Conservation (phyloP, 306 rosid species). For the Argentina anserina region DNA sequence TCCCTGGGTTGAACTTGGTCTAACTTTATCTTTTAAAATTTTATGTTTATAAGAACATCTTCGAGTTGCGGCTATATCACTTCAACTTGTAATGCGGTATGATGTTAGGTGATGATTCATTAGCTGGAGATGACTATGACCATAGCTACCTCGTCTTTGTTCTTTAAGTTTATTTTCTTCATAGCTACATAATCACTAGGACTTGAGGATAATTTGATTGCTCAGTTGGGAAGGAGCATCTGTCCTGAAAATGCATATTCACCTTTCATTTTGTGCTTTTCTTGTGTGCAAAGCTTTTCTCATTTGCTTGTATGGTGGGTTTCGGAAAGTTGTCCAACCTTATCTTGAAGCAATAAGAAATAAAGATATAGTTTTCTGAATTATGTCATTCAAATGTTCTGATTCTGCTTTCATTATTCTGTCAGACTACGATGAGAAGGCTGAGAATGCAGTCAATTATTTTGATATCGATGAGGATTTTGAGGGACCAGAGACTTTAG, state of each 20-base stretch:
- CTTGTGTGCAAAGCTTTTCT: background rate
- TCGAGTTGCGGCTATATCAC: background rate
- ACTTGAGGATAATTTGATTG: background rate
- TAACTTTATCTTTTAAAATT: background rate
- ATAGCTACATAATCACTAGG: background rate
- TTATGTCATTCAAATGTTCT: background rate
- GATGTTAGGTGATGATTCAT: background rate
- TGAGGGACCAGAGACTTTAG: slow-evolving; percentile 89
- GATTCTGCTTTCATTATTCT: slow-evolving; percentile 28
- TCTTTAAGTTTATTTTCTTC: background rate
- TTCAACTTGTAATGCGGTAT: background rate
- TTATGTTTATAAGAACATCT: background rate
- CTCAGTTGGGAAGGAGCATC: background rate
- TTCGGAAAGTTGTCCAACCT: background rate
- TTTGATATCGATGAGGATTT: slow-evolving; percentile 96
- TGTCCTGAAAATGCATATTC: background rate
- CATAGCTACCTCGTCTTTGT: background rate
- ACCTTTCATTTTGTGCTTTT: background rate
- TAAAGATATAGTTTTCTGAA: background rate
- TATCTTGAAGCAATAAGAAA: background rate
- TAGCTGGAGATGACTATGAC: background rate
- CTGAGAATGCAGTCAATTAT: slow-evolving; percentile 90
- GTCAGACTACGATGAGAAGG: slow-evolving; percentile 80
- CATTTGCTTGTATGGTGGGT: background rate
- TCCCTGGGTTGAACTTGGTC: background rate